phyloP scores from a whole-genome alignment of 306 rosid genomes.

The Boehmeria nivea region DNA sequence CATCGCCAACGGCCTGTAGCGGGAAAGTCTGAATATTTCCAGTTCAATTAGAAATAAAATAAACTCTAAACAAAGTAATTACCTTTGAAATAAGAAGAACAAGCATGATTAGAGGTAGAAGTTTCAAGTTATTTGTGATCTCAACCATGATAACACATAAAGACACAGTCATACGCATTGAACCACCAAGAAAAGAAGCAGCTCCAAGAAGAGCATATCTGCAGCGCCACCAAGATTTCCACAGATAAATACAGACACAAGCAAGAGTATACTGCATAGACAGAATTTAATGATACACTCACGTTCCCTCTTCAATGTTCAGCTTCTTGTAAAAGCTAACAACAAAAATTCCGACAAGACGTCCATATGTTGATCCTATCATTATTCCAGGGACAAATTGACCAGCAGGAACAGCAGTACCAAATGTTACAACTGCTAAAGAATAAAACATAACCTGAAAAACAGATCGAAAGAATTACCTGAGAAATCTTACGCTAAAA shows the following conservation, averaged over 20 bases:
- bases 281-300: constrained; percentile 26
- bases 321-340: constrained; percentile 82
- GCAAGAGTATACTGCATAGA: neutral
- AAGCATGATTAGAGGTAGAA: constrained; percentile 90
- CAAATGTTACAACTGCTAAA: constrained; percentile 89
- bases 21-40: constrained; percentile 13
- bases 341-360: constrained; percentile 92
- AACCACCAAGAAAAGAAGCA: constrained; percentile 98
- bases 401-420: constrained; percentile 96
- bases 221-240: constrained; percentile 33
- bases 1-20: constrained; percentile 81
- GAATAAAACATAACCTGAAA: constrained; percentile 91
- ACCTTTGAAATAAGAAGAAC: constrained; percentile 99
- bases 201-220: constrained; percentile 98
- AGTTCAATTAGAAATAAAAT: constrained; percentile 6
- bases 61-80: constrained; percentile 16
- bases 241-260: constrained; percentile 21
- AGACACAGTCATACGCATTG: constrained; percentile 97
- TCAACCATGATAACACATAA: constrained; percentile 98
- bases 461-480: constrained; percentile 19
- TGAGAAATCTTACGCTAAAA: neutral
- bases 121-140: constrained; percentile 81
- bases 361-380: constrained; percentile 97
- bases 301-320: constrained; percentile 98
- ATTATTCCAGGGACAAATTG: constrained; percentile 98